Conservation (phyloP, 1,284 basidiomycete genomes). For the Trametes pubescens region DNA sequence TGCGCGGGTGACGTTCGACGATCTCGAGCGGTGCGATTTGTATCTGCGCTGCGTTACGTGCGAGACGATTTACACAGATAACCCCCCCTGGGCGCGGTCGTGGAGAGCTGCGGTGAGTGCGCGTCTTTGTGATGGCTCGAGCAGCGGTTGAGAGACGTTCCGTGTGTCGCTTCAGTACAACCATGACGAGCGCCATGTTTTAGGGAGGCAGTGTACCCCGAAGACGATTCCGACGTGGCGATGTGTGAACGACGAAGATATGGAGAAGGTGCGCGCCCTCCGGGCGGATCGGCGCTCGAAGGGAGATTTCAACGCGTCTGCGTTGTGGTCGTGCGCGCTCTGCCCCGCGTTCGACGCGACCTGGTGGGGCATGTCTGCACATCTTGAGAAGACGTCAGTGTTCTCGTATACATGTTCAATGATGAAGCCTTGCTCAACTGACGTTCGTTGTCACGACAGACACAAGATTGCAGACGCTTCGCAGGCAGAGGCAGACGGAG, state of each 20-base stretch:
- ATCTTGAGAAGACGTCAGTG: background rate
- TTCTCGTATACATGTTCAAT: too few relatives aligned
- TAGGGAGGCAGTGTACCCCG: background rate
- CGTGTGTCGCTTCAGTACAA: background rate
- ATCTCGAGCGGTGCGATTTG: background rate
- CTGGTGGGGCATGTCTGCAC: background rate
- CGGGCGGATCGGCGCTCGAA: too few relatives aligned
- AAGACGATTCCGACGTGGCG: background rate
- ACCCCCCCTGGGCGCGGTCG: background rate
- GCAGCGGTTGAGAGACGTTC: background rate
- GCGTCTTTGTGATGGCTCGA: too few relatives aligned
- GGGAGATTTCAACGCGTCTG: too few relatives aligned
- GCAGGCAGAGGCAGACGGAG: too few relatives aligned
- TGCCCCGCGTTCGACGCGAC: background rate
- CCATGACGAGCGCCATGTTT: background rate
- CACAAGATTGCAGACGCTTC: too few relatives aligned
- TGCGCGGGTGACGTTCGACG: constrained; percentile 1
- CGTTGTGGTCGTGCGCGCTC: too few relatives aligned
- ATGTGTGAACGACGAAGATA: background rate
- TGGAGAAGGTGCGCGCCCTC: too few relatives aligned
- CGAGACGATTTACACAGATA: background rate
- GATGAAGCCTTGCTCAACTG: background rate
- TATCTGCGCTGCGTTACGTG: background rate
- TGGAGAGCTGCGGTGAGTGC: background rate
- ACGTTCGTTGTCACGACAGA: background rate